phyloP scores from a whole-genome alignment of 805 yeast species.

The Tetrapisispora namnaoensis region DNA sequence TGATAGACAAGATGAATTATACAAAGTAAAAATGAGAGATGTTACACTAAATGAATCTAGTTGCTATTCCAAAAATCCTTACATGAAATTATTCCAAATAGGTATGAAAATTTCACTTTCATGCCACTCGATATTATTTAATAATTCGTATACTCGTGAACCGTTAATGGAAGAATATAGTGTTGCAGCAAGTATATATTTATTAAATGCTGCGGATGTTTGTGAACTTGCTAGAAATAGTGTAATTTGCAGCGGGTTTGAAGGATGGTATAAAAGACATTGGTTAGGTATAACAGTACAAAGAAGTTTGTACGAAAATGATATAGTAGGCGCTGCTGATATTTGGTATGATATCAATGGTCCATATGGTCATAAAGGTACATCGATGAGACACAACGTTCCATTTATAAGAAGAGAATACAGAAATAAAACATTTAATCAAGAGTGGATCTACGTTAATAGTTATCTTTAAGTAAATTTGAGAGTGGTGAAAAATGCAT shows the following conservation, averaged over 20 bases:
- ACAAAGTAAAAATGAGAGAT: slow-evolving; percentile 9
- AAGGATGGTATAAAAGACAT: slow-evolving; percentile 27
- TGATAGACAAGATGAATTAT: neutral
- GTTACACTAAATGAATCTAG: slow-evolving; percentile 14
- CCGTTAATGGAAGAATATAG: slow-evolving; percentile 29
- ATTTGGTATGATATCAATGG: slow-evolving; percentile 20
- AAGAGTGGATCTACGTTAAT: slow-evolving; percentile 23
- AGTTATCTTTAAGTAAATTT: neutral
- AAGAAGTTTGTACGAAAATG: slow-evolving; percentile 5
- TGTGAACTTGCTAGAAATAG: slow-evolving; percentile 26
- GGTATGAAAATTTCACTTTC: slow-evolving; percentile 24
- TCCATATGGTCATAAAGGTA: slow-evolving; percentile 9
- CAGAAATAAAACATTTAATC: slow-evolving; percentile 19
- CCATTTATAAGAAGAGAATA: slow-evolving; percentile 22
- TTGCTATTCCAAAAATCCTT: slow-evolving; percentile 22
- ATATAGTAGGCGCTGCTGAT: slow-evolving; percentile 19
- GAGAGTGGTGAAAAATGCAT: neutral
- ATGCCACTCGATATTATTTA: slow-evolving; percentile 22
- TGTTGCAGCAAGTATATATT: slow-evolving; percentile 29
- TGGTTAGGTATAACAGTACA: slow-evolving; percentile 23
- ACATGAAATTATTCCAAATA: slow-evolving; percentile 22
- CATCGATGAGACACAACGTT: slow-evolving; percentile 26
- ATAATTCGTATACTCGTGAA: slow-evolving; percentile 26
- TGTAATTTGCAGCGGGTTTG: slow-evolving; percentile 22
- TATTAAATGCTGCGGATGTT: slow-evolving; percentile 25